A percentile compares a stretch with the other conserved stretches of the same genome.
Conservation (phyloP, 768 basidiomycete species). For the Sporobolomyces roseus region DNA sequence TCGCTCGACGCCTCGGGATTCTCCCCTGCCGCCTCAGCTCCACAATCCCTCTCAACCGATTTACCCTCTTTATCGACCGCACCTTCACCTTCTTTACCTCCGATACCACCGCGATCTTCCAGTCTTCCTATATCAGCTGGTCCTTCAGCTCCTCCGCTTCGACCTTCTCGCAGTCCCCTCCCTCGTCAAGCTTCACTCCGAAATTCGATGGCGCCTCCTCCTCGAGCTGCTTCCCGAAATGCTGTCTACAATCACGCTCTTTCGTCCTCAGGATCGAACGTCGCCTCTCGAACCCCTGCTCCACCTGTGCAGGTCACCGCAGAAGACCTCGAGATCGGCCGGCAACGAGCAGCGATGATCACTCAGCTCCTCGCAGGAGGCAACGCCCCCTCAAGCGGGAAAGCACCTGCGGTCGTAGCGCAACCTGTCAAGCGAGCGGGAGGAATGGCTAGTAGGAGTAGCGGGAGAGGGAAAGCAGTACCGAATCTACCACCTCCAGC, state of each 20-base stretch:
- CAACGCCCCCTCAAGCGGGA: neutral
- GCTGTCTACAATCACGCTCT: neutral
- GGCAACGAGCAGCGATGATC: constrained; percentile 22
- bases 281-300: neutral
- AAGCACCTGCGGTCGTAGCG: neutral
- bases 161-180: neutral
- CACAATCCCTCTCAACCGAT: neutral
- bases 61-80: neutral
- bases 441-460: neutral
- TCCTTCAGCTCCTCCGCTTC: neutral
- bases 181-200: constrained; percentile 7
- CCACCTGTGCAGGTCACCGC: neutral
- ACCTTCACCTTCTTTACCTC: constrained; percentile 3
- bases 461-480: constrained; percentile 10
- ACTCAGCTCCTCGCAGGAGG: constrained; percentile 18
- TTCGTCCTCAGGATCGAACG: too few species aligned
- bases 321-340: constrained; percentile 10
- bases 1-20: neutral
- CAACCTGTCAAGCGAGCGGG: neutral
- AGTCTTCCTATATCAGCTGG: constrained; percentile 9
- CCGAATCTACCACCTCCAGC: neutral
- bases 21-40: neutral
- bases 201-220: constrained; percentile 5
- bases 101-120: constrained; percentile 6
- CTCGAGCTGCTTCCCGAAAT: constrained; percentile 2